Percentiles rank a stretch among this genome's conserved stretches.
Conservation (phyloP, 148 eudicot genomes). For the Spergularia marina region DNA sequence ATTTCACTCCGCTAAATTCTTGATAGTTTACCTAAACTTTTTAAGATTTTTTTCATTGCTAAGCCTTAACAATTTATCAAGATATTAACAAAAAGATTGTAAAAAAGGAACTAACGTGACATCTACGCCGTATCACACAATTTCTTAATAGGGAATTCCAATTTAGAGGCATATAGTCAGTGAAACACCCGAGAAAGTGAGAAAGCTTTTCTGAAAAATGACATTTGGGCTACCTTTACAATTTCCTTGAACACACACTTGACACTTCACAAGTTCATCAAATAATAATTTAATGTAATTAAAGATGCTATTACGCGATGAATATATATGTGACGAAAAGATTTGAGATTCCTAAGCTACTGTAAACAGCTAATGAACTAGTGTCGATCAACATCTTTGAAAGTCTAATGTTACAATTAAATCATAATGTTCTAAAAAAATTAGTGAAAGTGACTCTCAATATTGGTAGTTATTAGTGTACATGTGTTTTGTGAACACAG, state of each 20-base stretch:
- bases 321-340: slow-evolving; percentile 17
- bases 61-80: too few relatives aligned
- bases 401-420: neutral
- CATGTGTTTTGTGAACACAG: neutral
- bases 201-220: slow-evolving; percentile 12
- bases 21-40: too few relatives aligned
- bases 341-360: slow-evolving; percentile 29
- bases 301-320: neutral
- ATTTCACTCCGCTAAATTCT: too few relatives aligned
- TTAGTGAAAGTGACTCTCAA: slow-evolving; percentile 24
- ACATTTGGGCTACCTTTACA: slow-evolving; percentile 23
- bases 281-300: too few relatives aligned
- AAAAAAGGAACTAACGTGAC: too few relatives aligned
- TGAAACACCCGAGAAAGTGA: slow-evolving; percentile 36
- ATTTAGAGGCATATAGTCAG: neutral
- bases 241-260: slow-evolving; percentile 11
- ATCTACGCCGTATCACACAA: too few relatives aligned
- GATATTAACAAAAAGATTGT: too few relatives aligned
- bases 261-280: neutral
- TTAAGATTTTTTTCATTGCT: too few relatives aligned
- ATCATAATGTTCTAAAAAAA: neutral
- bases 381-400: slow-evolving; percentile 26
- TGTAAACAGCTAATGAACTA: slow-evolving; percentile 32
- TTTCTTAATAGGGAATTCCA: too few relatives aligned
- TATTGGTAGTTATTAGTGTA: neutral